phyloP scores from a whole-genome alignment of 495 filamentous ascomycete genomes.

The Jackrogersella minutella region DNA sequence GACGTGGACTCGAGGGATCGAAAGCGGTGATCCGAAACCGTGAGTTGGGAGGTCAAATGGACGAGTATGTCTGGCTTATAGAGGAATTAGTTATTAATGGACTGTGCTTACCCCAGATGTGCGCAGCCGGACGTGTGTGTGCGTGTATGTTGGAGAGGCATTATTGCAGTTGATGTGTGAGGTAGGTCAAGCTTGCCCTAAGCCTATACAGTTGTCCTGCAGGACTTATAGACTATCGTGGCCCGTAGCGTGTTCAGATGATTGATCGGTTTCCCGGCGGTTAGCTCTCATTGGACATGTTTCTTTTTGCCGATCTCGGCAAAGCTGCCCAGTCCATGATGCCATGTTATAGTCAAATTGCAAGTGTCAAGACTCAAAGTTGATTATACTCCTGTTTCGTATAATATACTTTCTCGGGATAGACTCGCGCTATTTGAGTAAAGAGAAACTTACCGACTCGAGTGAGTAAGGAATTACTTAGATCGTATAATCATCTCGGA shows the following conservation, averaged over 20 bases:
- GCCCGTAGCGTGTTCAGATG: conserved; percentile 4
- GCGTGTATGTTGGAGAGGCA: conserved; percentile 3
- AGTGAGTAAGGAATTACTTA: neutral
- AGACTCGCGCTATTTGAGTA: neutral
- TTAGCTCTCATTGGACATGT: conserved; percentile 8
- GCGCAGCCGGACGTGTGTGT: conserved; percentile 6
- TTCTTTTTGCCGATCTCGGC: conserved; percentile 31
- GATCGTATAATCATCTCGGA: too few relatives aligned
- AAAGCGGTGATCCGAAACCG: neutral
- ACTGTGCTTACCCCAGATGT: neutral
- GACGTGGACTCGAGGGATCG: neutral
- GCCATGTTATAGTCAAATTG: conserved; percentile 12
- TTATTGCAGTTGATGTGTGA: conserved; percentile 1
- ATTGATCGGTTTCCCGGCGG: conserved; percentile 24
- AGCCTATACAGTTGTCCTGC: conserved; percentile 15
- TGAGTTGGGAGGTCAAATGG: conserved; percentile 1
- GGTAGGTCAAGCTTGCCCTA: conserved; percentile 19
- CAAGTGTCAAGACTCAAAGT: neutral
- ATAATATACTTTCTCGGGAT: neutral
- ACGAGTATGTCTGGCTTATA: neutral
- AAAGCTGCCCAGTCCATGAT: conserved; percentile 12
- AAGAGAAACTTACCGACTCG: neutral
- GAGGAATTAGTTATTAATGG: conserved; percentile 12
- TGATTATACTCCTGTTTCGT: neutral
- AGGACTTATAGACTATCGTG: conserved; percentile 16